Evolutionary conservation across 1,284 basidiomycete genomes (phyloP).

Genomic region (Cutaneotrichosporon sp.): DNA sequence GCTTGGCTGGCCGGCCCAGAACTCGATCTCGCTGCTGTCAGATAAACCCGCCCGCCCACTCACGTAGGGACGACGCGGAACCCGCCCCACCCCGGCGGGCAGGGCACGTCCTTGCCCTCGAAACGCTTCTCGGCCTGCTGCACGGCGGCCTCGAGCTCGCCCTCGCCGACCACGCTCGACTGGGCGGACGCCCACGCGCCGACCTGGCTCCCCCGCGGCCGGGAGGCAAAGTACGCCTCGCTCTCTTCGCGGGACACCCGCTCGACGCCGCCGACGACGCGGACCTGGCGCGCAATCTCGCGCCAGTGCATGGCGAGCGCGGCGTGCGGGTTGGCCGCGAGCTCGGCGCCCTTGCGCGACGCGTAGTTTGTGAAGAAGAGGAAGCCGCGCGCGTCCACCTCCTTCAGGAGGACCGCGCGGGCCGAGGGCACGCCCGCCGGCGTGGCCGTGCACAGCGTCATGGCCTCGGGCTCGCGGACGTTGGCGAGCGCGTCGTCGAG

Average conservation of each 20-base stretch:
- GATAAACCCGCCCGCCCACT: slow-evolving; percentile 47
- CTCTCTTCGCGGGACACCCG: slow-evolving; percentile 70
- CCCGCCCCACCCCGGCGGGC: slow-evolving; percentile 95
- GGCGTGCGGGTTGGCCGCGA: slow-evolving; percentile 73
- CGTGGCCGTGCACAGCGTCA: slow-evolving; percentile 80
- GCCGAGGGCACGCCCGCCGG: slow-evolving; percentile 74
- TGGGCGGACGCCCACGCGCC: slow-evolving; percentile 94
- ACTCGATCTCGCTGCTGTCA: slow-evolving; percentile 70
- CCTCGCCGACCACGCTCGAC: slow-evolving; percentile 71
- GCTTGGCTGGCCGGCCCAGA: slow-evolving; percentile 89
- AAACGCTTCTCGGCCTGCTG: slow-evolving; percentile 66
- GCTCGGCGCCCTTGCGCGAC: slow-evolving; percentile 84
- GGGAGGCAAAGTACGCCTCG: slow-evolving; percentile 77
- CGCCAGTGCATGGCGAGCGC: slow-evolving; percentile 90
- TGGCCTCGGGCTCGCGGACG: slow-evolving; percentile 77
- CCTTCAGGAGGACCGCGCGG: slow-evolving; percentile 88
- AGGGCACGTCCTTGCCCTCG: slow-evolving; percentile 64
- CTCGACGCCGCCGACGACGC: slow-evolving; percentile 83
- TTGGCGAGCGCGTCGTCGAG: slow-evolving; percentile 63
- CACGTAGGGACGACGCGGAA: slow-evolving; percentile 89
- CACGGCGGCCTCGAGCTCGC: slow-evolving; percentile 66
- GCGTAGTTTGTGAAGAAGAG: slow-evolving; percentile 96
- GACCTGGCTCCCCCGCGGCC: slow-evolving; percentile 80
- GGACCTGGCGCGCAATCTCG: slow-evolving; percentile 76
- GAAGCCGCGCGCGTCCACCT: slow-evolving; percentile 81